These are phyloP conservation scores for Pseudogymnoascus verrucosus DNA, from an alignment of 2,329 filamentous ascomycete species.

Conservation along the genomic window DNA sequence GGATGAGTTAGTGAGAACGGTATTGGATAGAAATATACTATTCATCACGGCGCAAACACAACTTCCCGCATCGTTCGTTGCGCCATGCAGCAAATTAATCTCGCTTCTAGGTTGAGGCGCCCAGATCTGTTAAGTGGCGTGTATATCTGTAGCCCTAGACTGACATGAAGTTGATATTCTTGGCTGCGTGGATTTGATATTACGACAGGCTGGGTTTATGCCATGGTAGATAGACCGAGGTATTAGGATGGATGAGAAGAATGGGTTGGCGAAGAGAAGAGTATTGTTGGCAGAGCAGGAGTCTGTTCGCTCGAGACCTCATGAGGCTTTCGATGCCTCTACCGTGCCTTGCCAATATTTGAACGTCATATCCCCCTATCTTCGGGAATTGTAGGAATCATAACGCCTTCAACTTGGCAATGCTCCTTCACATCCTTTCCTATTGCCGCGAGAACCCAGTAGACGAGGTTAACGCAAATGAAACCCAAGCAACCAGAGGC, in stretches of 20 bases:
- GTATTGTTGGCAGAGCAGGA: neutral
- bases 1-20: neutral
- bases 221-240: neutral
- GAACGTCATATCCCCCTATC: neutral
- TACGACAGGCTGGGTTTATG: neutral
- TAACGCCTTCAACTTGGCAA: neutral
- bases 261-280: neutral
- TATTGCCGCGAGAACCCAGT: neutral
- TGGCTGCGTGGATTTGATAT: neutral
- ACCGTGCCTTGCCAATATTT: neutral
- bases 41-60: neutral
- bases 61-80: neutral
- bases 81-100: neutral
- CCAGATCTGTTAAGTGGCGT: neutral
- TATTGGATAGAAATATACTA: neutral
- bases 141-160: neutral
- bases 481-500: neutral
- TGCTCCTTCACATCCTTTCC: neutral
- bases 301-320: neutral
- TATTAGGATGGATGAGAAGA: neutral
- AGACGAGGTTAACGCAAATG: neutral
- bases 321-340: neutral
- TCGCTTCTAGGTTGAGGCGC: neutral
- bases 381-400: neutral
- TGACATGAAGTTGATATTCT: neutral